Evolutionary conservation across 164 flowering plant species (phyloP), one percentile per base, ranked within the genome.

Genomic region (Vitis vinifera): DNA sequence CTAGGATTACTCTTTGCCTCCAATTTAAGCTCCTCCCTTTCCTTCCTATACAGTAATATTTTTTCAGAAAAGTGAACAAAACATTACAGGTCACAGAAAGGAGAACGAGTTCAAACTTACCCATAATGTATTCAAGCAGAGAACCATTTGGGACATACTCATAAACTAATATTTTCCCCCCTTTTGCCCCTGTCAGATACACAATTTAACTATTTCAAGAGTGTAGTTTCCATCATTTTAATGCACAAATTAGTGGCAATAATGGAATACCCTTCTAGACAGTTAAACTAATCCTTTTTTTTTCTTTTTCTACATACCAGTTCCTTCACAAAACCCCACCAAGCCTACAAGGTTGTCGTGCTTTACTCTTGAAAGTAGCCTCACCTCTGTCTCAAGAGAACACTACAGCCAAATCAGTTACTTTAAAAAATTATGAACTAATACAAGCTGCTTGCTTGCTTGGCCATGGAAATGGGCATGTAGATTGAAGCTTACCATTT

Each of bases 131-230:
- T 14, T 90, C 94, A n/a, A 88, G 86, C 17, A 88, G 71, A 31
- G 89, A 88, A 23, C 94, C 92, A 72, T 90, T 81, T 16, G 87
- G 84, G 2, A 84, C 89, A 51, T 83, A 90, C 57, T 90, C 94
- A 71, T 90, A 90, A 48, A 90, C 82, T 77, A 88, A 37, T 19
- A 79, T 62, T 73, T 79, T 81, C 48, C 70, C 80, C 17, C 81
- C 81, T 59, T 59, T 72, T 17, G 65, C 64, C 30, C 84, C 90
- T 84, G 81, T 49, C 60, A 13, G 7, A 31, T 51, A 7, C 49
- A 37, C 44, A 69, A 73, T 23, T 19, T 37, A 51, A 31, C 63
- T 8, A 30, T 23, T 15, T 23, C 16, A 37, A 4, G 4, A 37
- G 44, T 1, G 44, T 37, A 37, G 44, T 37, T 37, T 37, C 44